phyloP scores from a whole-genome alignment of 2,329 filamentous ascomycete genomes.

The Calonectria hongkongensis region DNA sequence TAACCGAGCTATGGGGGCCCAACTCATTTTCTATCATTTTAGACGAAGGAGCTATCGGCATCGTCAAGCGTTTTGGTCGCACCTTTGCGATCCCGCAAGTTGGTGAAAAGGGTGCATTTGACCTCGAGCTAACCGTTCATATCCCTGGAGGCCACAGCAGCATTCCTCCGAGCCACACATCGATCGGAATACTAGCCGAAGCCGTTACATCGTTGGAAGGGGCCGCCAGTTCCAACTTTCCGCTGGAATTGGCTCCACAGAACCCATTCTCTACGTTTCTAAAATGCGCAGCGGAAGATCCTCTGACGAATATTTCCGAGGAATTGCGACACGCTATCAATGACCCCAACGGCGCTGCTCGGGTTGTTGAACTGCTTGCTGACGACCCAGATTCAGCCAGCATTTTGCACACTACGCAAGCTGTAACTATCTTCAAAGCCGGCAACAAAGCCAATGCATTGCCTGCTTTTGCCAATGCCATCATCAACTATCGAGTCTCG shows the following conservation, averaged over 20 bases:
- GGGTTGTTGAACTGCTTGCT: neutral
- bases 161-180: constrained; percentile 8
- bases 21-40: constrained; percentile 9
- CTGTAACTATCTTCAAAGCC: constrained; percentile 1
- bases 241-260: neutral
- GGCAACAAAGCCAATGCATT: constrained; percentile 14
- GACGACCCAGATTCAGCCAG: neutral
- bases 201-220: neutral
- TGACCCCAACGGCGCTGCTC: constrained; percentile 1
- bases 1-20: constrained; percentile 3
- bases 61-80: constrained; percentile 14
- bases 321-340: constrained; percentile 1
- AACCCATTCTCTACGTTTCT: constrained; percentile 6
- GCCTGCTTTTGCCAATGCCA: neutral
- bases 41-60: neutral
- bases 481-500: constrained; percentile 12
- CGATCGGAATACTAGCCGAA: constrained; percentile 5
- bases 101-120: constrained; percentile 8
- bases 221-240: constrained; percentile 9
- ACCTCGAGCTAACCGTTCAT: constrained; percentile 6
- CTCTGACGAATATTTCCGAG: neutral
- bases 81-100: constrained; percentile 7
- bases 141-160: constrained; percentile 14
- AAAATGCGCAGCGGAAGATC: constrained; percentile 2
- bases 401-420: neutral